Evolutionary conservation across 768 basidiomycete genomes (phyloP).

Genomic region (Boletellus emodensis): DNA sequence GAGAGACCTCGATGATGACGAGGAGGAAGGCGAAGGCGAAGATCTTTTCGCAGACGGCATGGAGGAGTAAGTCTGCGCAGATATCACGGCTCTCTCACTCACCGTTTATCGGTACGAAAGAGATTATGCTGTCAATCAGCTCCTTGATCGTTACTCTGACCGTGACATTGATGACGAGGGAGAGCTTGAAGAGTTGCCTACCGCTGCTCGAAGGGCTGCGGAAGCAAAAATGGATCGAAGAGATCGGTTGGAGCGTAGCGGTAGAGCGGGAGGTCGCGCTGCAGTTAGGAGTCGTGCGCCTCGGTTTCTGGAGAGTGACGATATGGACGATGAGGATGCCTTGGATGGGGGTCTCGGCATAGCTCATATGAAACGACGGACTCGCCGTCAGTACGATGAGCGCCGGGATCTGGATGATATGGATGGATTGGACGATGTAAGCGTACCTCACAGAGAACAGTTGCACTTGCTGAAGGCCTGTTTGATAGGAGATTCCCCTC

Average conservation of each 20-base stretch:
- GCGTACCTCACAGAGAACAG: constrained; percentile 23
- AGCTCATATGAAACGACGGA: constrained; percentile 72
- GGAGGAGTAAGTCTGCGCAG: constrained; percentile 52
- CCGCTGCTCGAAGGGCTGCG: constrained; percentile 69
- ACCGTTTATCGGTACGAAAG: constrained; percentile 33
- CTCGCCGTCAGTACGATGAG: constrained; percentile 93
- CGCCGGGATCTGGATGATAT: constrained; percentile 85
- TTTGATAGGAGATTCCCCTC: constrained; percentile 77
- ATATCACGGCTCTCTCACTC: constrained; percentile 5
- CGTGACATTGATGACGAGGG: constrained; percentile 83
- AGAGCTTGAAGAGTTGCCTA: constrained; percentile 63
- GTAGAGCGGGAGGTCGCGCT: constrained; percentile 68
- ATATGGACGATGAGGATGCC: constrained; percentile 71
- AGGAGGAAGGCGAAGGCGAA: constrained; percentile 82
- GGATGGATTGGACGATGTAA: constrained; percentile 81
- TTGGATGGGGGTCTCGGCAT: constrained; percentile 64
- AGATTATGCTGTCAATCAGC: constrained; percentile 82
- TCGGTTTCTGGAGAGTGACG: constrained; percentile 81
- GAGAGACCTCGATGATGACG: constrained; percentile 61
- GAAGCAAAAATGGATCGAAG: constrained; percentile 86
- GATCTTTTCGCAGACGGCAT: constrained; percentile 86
- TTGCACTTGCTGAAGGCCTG: constrained; percentile 14
- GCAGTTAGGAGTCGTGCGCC: constrained; percentile 79
- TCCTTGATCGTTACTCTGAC: constrained; percentile 84
- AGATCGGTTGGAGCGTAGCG: constrained; percentile 68